These are phyloP conservation scores for Linaria vulgaris DNA, from an alignment of 257 asterid genomes.

Conservation along the genomic window DNA sequence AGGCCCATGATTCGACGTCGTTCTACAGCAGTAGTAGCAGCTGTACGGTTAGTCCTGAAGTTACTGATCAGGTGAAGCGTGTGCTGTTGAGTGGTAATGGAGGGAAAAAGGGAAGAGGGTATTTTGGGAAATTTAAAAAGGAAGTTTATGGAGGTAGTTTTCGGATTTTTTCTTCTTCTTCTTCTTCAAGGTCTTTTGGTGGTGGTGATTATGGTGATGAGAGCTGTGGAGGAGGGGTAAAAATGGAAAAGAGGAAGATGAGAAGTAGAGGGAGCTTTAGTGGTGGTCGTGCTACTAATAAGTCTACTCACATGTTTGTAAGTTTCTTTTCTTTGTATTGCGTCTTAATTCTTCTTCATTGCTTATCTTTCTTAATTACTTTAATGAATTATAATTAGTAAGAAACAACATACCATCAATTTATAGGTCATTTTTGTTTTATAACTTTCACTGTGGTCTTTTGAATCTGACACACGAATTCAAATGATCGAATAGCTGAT, in stretches of 20 bases:
- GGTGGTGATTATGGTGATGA: too few species aligned
- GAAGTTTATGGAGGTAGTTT: slow-evolving; percentile 40
- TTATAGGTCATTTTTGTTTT: too few species aligned
- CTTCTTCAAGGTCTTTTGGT: too few species aligned
- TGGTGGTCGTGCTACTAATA: background rate
- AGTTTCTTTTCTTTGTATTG: background rate
- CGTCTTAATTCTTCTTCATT: background rate
- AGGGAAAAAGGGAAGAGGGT: too few species aligned
- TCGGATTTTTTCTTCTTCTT: slow-evolving; percentile 41
- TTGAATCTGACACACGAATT: too few species aligned
- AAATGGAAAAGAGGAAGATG: slow-evolving; percentile 21
- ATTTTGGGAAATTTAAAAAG: too few species aligned
- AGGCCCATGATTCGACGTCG: slow-evolving; percentile 28
- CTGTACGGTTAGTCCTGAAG: slow-evolving; percentile 18
- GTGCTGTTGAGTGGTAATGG: too few species aligned
- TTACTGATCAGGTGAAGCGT: slow-evolving; percentile 7
- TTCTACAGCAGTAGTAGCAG: slow-evolving; percentile 30
- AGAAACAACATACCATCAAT: too few species aligned
- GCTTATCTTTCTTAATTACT: background rate
- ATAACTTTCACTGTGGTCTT: too few species aligned
- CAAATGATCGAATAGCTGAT: too few species aligned
- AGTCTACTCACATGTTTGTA: slow-evolving; percentile 56
- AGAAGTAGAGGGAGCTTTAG: slow-evolving; percentile 54
- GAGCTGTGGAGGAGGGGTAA: slow-evolving; percentile 2
- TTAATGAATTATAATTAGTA: too few species aligned